Evolutionary conservation across 2,329 filamentous ascomycete genomes (phyloP).

Genomic region (Xylariaceae sp.): DNA sequence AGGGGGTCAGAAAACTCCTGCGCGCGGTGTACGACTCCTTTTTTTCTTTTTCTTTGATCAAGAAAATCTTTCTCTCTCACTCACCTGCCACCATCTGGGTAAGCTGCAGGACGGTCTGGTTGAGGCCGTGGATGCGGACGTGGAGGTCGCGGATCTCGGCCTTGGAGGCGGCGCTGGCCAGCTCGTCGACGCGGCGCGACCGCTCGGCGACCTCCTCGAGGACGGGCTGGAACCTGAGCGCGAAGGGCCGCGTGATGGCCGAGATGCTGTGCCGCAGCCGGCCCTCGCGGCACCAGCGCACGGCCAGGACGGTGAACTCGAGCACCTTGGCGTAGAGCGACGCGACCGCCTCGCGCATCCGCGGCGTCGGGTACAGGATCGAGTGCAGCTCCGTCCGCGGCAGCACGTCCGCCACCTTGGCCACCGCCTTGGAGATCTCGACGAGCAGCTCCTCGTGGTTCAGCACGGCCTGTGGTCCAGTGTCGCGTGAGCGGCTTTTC

Average conservation of each 20-base stretch:
- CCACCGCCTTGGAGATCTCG: conserved; percentile 1
- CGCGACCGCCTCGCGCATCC: conserved; percentile 2
- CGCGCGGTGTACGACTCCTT: too few relatives aligned
- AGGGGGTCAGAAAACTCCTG: background rate
- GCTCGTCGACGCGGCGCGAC: conserved; percentile 1
- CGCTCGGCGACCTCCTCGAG: conserved; percentile 1
- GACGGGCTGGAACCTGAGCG: conserved; percentile 1
- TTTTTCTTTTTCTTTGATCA: too few relatives aligned
- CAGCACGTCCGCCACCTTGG: conserved; percentile 1
- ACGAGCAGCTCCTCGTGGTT: conserved; percentile 2
- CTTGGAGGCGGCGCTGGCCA: conserved; percentile 2
- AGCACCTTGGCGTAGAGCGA: conserved; percentile 1
- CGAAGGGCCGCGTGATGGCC: conserved; percentile 1
- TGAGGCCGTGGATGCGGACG: background rate
- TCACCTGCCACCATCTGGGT: conserved; percentile 2
- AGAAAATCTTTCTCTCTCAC: background rate
- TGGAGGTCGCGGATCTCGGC: conserved; percentile 2
- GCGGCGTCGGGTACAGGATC: background rate
- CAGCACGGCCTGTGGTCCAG: background rate
- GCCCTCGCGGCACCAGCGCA: conserved; percentile 1
- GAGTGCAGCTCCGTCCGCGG: conserved; percentile 1
- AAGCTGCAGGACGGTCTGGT: background rate
- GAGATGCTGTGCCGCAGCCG: background rate
- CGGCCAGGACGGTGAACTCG: conserved; percentile 1
- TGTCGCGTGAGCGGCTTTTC: too few relatives aligned